Evolutionary conservation across 2,329 filamentous ascomycete species (phyloP), one percentile per base, ranked within the genome.

Genomic region (Coniochaeta prunicola): DNA sequence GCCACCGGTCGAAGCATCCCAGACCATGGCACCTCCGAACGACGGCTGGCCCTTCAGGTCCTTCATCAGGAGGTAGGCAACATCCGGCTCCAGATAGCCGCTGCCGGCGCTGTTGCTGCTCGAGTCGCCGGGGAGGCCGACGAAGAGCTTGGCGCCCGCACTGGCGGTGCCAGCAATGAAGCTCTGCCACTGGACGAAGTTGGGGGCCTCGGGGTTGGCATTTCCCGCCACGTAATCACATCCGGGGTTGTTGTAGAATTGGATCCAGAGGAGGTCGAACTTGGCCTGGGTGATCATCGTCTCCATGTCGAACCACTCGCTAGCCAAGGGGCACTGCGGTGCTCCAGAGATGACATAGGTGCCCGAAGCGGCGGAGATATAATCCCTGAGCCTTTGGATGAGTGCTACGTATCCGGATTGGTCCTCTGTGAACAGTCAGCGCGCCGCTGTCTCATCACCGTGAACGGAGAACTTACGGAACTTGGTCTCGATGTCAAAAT

Each of bases 181-280:
- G 2, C 28, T 12, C n/a, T 69, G 67, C 74, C 74, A 76, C 1
- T 59, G 55, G 33, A 70, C 63, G 38, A 71, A 76, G 70, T 76
- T 76, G 67, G 73, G 73, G 30, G 3, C 10, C 30, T 55, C 30
- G 4, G n/a, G n/a, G 45, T 66, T 65, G 48, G 65, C 67, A 13
- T 57, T 62, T 55, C 54, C 54, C 4, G 68, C 69, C 34, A 66
- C 57, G 19, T 71, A 73, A 24, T 72, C 70, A 62, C 76, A 78
- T 30, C 63, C 66, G 0, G 70, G 68, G 64, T 79, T 80, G 67
- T 79, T 79, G 69, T 79, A 79, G 66, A 78, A 79, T 64, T 80
- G 77, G 19, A 78, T 67, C 62, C 72, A 78, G 8, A 80, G 64
- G 54, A 70, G 69, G 61, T 79, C 76, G 59, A 77, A 78, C 40